Conservation (phyloP, 2,329 filamentous ascomycete species). For the Akanthomyces lecanii region DNA sequence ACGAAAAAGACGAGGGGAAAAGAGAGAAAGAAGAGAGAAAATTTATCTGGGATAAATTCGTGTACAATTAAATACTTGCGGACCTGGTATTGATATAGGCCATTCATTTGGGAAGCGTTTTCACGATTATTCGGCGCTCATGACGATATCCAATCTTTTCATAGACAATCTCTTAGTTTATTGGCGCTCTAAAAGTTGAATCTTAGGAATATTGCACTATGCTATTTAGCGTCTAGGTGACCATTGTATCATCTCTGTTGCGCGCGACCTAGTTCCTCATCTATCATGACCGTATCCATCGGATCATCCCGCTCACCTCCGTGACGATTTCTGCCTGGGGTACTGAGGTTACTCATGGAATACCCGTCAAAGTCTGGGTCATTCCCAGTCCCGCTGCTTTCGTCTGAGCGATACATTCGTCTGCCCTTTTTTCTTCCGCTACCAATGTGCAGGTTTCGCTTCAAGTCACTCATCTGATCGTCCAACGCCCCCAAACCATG, state of each 20-base stretch:
- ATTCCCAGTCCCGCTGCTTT: constrained; percentile 17
- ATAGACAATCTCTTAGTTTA: constrained; percentile 6
- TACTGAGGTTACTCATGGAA: constrained; percentile 15
- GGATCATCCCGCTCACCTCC: constrained; percentile 9
- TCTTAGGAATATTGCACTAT: background rate
- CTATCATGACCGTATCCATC: constrained; percentile 13
- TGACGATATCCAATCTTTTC: background rate
- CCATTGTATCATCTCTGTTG: background rate
- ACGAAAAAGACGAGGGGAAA: background rate
- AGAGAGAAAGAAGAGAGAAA: background rate
- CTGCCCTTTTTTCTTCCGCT: constrained; percentile 24
- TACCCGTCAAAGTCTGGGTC: constrained; percentile 16
- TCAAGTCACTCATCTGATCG: constrained; percentile 34
- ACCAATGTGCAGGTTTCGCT: constrained; percentile 29
- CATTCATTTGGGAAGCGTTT: constrained; percentile 5
- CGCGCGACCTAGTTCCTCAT: background rate
- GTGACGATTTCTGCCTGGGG: constrained; percentile 5
- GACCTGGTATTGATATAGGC: background rate
- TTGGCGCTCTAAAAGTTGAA: background rate
- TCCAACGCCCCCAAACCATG: constrained; percentile 35
- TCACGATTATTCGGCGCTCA: background rate
- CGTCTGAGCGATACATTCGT: constrained; percentile 26
- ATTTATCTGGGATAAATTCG: background rate
- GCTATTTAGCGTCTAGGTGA: background rate
- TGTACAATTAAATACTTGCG: constrained; percentile 9